Evolutionary conservation across 192 early-diverging fungal genomes (phyloP), one percentile per base, ranked within the genome.

Genomic region (Coemansia sp.): DNA sequence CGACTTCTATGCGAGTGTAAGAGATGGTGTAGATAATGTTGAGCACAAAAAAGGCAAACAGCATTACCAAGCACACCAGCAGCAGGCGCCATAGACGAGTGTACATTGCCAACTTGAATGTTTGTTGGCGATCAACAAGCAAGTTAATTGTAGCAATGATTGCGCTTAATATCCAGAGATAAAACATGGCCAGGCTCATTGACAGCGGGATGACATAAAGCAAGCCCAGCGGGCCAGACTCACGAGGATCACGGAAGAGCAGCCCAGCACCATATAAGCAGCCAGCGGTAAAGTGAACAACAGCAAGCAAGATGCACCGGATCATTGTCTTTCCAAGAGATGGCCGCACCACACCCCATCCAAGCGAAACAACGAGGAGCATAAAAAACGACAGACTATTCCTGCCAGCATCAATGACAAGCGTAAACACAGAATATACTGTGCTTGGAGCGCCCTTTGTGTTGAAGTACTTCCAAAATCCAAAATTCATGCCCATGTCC

Each of bases 351-450:
- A 98, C 94, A 40, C 96, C 93, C 69, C 94, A 98, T 20, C 96
- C 96, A 60, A 98, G 86, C 5, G 90, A 85, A 7, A 96, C 93
- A 42, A 98, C 91, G 40, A 98, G 79, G 1, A 98, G 81, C 87
- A 98, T 93, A 58, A 97, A 97, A 63, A 98, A 91, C 2, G 96
- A 96, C 39, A 97, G 69, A 52, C 89, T 91, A 70, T 93, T 95
- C 53, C 96, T 78, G 8, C 86, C 93, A 6, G 94, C 87, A 65
- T 92, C 93, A 15, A 97, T 66, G 42, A 93, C 56, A 6, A 90
- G 87, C 7, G 89, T 88, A 3, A 92, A 47, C 3, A 87, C 82
- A 9, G 93, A 75, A 48, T 93, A 81, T 16, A 82, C 80, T 38
- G 79, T 70, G 37, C 82, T 85, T 43, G 83, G 79, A 6, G 53